Evolutionary conservation across 2,329 filamentous ascomycete species (phyloP), one percentile per base, ranked within the genome.

Genomic region (Alternaria triticina): DNA sequence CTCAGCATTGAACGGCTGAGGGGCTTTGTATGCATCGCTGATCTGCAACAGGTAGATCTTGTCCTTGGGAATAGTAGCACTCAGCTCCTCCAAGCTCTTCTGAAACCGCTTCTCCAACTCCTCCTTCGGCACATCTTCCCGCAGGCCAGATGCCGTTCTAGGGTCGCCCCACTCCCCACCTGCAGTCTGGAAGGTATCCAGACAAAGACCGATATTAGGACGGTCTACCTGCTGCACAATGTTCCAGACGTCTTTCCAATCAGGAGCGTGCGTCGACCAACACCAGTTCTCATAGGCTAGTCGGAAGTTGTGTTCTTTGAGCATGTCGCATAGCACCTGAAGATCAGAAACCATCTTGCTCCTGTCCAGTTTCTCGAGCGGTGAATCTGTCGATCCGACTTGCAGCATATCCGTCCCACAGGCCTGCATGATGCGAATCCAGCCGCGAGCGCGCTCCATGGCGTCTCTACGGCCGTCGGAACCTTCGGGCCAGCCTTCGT

Each of bases 211-310:
- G 11, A 93, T 82, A 64, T 94, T 94, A 0, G 84, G 82, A 3
- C 88, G 80, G 67, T 91, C 81, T 3, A 89, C 89, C 47, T 83
- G 83, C 65, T 86, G 73, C 5, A 92, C 89, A 12, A 94, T 89
- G 3, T 86, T 81, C 90, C 90, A 94, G 0, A 89, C 89, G 52
- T 89, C 84, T 66, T 85, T 86, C 91, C 91, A 95, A 1, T 81
- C 84, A 0, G 89, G 86, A 0, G 90, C 89, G 52, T 88, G 86
- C 0, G 90, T 92, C 20, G 65, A 67, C 65, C 60, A 94, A 79
- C 91, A 93, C 90, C 91, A 94, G 74, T 94, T 93, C 79, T 94
- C 91, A 69, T 94, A 94, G 0, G 91, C 90, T 17, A 94, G 80
- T 7, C 86, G 84, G 74, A 88, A 87, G 0, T 84, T 83, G 50